Base-by-base conservation (phyloP, 805 yeast species). In the Clavispora phyllophila region DNA sequence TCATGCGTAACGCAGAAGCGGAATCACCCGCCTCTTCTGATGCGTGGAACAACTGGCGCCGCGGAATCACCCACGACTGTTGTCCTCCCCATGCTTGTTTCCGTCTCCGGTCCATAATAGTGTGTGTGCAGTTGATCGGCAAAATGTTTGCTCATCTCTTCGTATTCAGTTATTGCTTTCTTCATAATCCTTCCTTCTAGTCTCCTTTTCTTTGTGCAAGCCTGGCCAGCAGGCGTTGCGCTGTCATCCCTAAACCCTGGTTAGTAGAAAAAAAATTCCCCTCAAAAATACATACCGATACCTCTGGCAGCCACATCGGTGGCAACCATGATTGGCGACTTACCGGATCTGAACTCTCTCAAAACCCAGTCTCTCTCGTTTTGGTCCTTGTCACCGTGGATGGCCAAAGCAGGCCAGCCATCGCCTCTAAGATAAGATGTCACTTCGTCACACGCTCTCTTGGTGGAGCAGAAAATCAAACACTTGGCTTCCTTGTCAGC, bases 221-320 rank as follows among this genome's bases (percentile, higher is more conserved):
- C 31, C 40, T 22, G 27, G 28, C 35, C 26, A 22, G 29, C 40
- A 28, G 27, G 26, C 31, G 24, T 32, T 12, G 33, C 33, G 33
- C 33, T 15, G 37, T 35, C 37, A 35, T 35, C 28, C 49, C 49
- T 48, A 45, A 46, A 49, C 44, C 47, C 44, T 37, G 41, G 54
- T 54, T 54, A 55, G 57, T 54, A 52, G 43, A 48, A 50, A 54
- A 45, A 31, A 35, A 33, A 2, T n/a, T 35, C 44, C 44, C 31
- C 15, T n/a, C 36, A 41, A 44, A 49, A 47, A 63, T 66, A 87
- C 96, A 71, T 87, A 88, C 96, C 97, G 75, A 93, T 89, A 82
- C 99, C 99, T 79, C 99, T 87, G 54, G 99, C 96, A 50, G 99
- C 99, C 66, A 93, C 99, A 70, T 93, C 99, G 52, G 99, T 93